These are phyloP conservation scores for Pascua sp. DNA, from an alignment of 1,284 basidiomycete genomes.

Conservation along the genomic window DNA sequence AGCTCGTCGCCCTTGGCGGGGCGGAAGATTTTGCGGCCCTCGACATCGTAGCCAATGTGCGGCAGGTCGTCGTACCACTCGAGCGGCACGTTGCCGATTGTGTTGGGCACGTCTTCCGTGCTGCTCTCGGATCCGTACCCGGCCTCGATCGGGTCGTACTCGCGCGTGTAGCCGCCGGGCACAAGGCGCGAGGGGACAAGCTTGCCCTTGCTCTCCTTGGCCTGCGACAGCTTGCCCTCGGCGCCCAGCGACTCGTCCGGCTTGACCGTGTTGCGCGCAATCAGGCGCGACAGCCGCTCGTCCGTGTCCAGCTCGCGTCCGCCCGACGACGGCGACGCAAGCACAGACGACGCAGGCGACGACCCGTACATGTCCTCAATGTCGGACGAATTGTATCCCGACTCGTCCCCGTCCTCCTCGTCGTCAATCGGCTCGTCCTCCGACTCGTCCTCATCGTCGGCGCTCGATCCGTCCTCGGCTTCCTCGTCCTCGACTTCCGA, in stretches of 20 bases:
- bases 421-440: constrained; percentile 45
- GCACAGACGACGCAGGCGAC: constrained; percentile 11
- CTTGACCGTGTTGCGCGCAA: constrained; percentile 42
- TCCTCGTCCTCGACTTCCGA: constrained; percentile 50
- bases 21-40: constrained; percentile 89
- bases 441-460: constrained; percentile 3
- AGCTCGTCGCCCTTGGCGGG: constrained; percentile 95
- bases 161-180: constrained; percentile 80
- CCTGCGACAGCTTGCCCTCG: constrained; percentile 41
- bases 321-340: constrained; percentile 18
- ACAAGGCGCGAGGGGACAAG: constrained; percentile 51
- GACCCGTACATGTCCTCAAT: constrained; percentile 44
- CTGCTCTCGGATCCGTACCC: constrained; percentile 96
- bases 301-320: constrained; percentile 16
- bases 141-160: constrained; percentile 92
- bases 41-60: constrained; percentile 96
- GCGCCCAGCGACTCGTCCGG: constrained; percentile 44
- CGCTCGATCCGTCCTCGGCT: constrained; percentile 32
- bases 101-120: constrained; percentile 94
- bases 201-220: constrained; percentile 44
- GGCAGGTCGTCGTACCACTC: constrained; percentile 99
- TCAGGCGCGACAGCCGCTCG: constrained; percentile 35
- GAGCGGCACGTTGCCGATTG: constrained; percentile 90
- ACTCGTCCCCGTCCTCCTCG: constrained; percentile 44
- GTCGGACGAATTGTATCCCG: constrained; percentile 50